Conservation (phyloP, 352 stramenopile species). For the Phytopythium delawarense region DNA sequence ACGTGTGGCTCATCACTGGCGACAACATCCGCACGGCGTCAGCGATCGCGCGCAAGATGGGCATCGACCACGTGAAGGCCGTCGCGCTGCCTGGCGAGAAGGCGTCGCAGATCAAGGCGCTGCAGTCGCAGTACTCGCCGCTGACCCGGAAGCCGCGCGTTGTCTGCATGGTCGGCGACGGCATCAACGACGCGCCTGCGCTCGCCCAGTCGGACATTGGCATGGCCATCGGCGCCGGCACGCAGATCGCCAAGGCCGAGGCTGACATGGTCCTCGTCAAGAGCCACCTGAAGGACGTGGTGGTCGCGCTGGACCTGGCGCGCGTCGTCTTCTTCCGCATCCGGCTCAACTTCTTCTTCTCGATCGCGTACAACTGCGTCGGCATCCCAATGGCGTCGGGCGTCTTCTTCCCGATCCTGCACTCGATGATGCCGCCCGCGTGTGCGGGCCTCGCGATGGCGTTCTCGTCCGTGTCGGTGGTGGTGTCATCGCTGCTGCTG, state of each 20-base stretch:
- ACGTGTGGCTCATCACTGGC: conserved; percentile 88
- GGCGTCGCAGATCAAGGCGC: conserved; percentile 85
- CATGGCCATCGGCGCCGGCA: conserved; percentile 91
- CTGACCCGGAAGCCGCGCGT: conserved; percentile 76
- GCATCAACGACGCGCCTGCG: conserved; percentile 95
- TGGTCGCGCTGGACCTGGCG: conserved; percentile 78
- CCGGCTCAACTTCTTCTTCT: conserved; percentile 86
- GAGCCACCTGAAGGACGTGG: conserved; percentile 76
- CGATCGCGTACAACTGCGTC: conserved; percentile 83
- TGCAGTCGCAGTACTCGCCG: conserved; percentile 68
- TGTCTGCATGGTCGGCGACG: conserved; percentile 92
- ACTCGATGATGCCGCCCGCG: conserved; percentile 80
- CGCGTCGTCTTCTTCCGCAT: conserved; percentile 82
- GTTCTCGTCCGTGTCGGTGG: conserved; percentile 85
- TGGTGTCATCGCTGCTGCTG: conserved; percentile 82
- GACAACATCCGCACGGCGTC: conserved; percentile 92
- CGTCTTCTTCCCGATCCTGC: conserved; percentile 81
- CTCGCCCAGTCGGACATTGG: conserved; percentile 90
- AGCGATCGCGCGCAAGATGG: conserved; percentile 86
- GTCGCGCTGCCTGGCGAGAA: conserved; percentile 94
- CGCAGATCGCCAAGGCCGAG: conserved; percentile 85
- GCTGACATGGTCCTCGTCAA: conserved; percentile 90
- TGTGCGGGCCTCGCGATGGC: conserved; percentile 86
- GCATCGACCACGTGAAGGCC: conserved; percentile 83
- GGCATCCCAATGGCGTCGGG: conserved; percentile 82